Evolutionary conservation across 805 yeast species (phyloP), one percentile per base, ranked within the genome.

Genomic region (Isabelozyma pseudorhagii): DNA sequence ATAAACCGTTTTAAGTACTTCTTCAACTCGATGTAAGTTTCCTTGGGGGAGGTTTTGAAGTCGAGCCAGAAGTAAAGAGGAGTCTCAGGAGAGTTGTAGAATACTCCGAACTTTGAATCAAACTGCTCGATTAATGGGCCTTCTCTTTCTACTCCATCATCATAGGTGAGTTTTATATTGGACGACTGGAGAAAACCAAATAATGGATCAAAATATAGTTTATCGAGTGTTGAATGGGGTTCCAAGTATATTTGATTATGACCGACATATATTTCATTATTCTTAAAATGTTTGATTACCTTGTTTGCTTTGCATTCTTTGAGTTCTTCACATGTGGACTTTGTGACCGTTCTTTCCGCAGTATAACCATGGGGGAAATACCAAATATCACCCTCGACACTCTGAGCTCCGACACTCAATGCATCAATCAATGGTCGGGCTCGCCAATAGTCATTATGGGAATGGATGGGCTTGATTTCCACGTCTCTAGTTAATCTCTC

Each of bases 391-490:
- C 85, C 84, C 63, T 85, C 91, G 1, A 84, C 72, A 45, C 86
- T 79, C 41, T 72, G 71, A 38, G 79, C 73, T 2, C 89, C 91
- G 10, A 75, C 61, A 15, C 71, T 63, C 36, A 80, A 61, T 0
- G 89, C 89, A 51, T 83, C 85, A 46, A 79, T 72, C 3, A 85
- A 67, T 0, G 89, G 89, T 4, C 68, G 57, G 3, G 59, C 51
- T 57, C 89, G 67, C 85, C 87, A 82, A 62, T 85, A 85, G 60
- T 85, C 89, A 58, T 85, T 85, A 60, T 85, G 90, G 0, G 88
- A 82, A 59, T 85, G 90, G 21, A 84, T 69, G 6, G 73, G 72
- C 49, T 72, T 75, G 47, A 70, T 63, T 41, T 69, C 61, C 2
- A 75, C 72, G 41, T 74, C 74, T 46, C 71, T 53, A 10, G 69